Percentiles rank a stretch among this genome's conserved stretches.
phyloP scores from a whole-genome alignment of 2,329 filamentous ascomycete species.

The Arthrobotrys megalospora region DNA sequence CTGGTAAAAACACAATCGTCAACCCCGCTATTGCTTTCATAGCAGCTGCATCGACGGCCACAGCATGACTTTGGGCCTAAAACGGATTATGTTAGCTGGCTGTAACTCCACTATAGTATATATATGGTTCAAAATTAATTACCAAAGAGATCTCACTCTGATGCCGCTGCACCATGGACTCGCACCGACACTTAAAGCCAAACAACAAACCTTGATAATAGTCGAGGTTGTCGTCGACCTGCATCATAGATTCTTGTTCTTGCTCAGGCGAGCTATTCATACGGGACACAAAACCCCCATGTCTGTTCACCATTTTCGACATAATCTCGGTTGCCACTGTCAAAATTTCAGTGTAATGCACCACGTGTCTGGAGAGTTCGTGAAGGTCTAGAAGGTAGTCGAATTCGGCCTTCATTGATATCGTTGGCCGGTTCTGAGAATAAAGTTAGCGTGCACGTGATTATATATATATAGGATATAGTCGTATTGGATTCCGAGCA shows the following conservation, averaged over 20 bases:
- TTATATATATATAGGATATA: too few species aligned
- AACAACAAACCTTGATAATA: conserved; percentile 21
- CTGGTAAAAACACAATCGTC: conserved; percentile 27
- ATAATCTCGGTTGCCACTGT: conserved; percentile 25
- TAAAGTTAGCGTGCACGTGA: too few species aligned
- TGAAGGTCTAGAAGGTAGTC: conserved; percentile 18
- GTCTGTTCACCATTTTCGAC: conserved; percentile 27
- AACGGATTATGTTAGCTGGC: not conserved
- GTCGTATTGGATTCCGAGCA: not conserved
- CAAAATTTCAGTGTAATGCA: conserved; percentile 18
- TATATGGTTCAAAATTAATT: conserved; percentile 9
- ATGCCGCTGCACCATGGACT: conserved; percentile 30
- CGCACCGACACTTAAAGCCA: conserved; percentile 17
- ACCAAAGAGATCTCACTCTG: conserved; percentile 27
- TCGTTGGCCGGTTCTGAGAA: conserved; percentile 4
- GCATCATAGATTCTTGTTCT: not conserved
- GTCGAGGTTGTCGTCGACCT: conserved; percentile 21
- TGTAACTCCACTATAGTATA: too few species aligned
- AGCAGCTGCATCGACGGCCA: conserved; percentile 28
- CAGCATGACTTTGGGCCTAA: conserved; percentile 27
- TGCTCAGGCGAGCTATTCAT: not conserved
- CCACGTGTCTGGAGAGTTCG: conserved; percentile 23
- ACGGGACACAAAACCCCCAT: not conserved
- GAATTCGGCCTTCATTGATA: not conserved
- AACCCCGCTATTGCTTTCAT: conserved; percentile 34